phyloP scores from a whole-genome alignment of 2,329 filamentous ascomycete species.

The Akanthomyces dipterigenus region DNA sequence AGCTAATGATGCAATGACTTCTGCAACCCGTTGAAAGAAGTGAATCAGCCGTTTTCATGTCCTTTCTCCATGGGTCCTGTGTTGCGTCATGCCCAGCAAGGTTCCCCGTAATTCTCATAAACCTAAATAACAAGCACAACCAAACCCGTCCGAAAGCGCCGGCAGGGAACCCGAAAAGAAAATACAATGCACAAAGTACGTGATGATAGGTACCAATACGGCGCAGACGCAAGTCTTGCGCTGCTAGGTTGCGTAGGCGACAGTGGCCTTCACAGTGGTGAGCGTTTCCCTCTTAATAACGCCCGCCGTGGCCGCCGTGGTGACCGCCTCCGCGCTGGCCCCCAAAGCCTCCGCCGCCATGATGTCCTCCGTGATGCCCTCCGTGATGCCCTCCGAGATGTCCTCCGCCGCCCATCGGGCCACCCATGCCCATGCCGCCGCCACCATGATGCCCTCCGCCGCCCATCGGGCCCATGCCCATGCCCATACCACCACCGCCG shows the following conservation, averaged over 20 bases:
- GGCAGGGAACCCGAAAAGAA: background rate
- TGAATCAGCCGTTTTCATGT: background rate
- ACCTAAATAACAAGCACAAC: background rate
- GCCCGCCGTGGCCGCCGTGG: background rate
- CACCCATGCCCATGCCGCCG: background rate
- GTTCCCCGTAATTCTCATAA: background rate
- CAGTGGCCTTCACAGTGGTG: too few species aligned
- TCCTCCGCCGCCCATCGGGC: background rate
- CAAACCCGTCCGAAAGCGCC: background rate
- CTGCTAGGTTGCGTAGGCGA: too few species aligned
- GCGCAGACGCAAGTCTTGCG: too few species aligned
- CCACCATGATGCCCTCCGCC: background rate
- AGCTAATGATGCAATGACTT: background rate
- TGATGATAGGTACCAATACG: too few species aligned
- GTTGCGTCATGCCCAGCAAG: conserved; percentile 4
- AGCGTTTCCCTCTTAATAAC: background rate
- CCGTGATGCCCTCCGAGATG: background rate
- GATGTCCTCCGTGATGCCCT: background rate
- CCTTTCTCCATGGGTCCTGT: background rate
- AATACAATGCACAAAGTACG: background rate
- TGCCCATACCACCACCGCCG: background rate
- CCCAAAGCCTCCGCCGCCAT: background rate
- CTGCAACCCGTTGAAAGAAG: background rate
- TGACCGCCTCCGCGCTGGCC: background rate
- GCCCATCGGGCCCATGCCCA: background rate